Conservation (phyloP, 2,329 filamentous ascomycete genomes). For the Domatiomyces catenatus region DNA sequence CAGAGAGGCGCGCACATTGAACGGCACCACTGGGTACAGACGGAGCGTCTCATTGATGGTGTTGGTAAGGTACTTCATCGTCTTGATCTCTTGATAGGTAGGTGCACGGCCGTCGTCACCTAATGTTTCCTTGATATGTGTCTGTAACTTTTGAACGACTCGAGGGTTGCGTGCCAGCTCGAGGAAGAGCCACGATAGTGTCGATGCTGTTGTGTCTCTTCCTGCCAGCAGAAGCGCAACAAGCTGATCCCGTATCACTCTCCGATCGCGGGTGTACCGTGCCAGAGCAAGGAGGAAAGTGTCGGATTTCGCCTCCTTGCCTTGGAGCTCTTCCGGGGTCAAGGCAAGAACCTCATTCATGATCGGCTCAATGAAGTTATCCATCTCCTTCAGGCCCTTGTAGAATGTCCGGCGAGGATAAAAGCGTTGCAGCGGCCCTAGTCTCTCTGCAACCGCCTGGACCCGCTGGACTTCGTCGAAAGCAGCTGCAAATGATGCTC, state of each 20-base stretch:
- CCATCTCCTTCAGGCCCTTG: slow-evolving; percentile 49
- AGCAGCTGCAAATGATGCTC: slow-evolving; percentile 60
- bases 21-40: slow-evolving; percentile 62
- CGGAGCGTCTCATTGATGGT: slow-evolving; percentile 64
- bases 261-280: slow-evolving; percentile 50
- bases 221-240: slow-evolving; percentile 70
- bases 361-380: slow-evolving; percentile 61
- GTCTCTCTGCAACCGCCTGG: slow-evolving; percentile 51
- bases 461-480: slow-evolving; percentile 66
- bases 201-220: slow-evolving; percentile 66
- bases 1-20: slow-evolving; percentile 59
- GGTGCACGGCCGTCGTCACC: slow-evolving; percentile 38
- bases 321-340: slow-evolving; percentile 53
- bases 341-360: slow-evolving; percentile 60
- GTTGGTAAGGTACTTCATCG: slow-evolving; percentile 64
- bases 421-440: slow-evolving; percentile 46
- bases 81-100: slow-evolving; percentile 68
- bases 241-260: slow-evolving; percentile 67
- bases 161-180: slow-evolving; percentile 60
- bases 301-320: slow-evolving; percentile 55
- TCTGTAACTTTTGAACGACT: slow-evolving; percentile 51
- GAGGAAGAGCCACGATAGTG: slow-evolving; percentile 68
- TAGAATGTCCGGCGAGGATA: slow-evolving; percentile 53
- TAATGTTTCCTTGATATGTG: slow-evolving; percentile 54
- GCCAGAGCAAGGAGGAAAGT: slow-evolving; percentile 81